Base-by-base conservation (phyloP, 1,284 basidiomycete genomes). In the Paramarasmius palmivorus region DNA sequence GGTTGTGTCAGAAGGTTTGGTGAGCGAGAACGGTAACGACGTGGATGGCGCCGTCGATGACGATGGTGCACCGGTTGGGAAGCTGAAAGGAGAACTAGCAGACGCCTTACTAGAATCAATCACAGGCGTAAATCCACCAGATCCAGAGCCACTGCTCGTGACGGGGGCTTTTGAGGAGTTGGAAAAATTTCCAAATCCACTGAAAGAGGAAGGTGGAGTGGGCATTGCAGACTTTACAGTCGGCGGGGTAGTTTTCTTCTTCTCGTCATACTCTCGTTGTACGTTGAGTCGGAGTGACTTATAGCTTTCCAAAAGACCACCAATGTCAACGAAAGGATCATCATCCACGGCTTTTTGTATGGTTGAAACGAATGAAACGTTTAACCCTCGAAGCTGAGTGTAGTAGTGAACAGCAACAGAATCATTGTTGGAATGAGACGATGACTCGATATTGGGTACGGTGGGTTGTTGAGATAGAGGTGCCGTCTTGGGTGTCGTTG, bases 261-360 rank as follows among this genome's bases (percentile, higher is more conserved):
- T 67, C 53, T 67, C 69, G 49, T 86, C 80, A 57, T 76, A 84
- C 36, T 86, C 78, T 42, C 76, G 77, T 62, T 85, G 81, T 6
- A 87, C 78, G 37, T 77, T 75, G 6, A 73, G 66, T 5, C 90
- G 78, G 40, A 87, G 68, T 9, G 69, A 73, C 61, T 77, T 82
- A 70, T 95, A 95, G 51, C 80, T 81, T 52, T 83, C 79, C n/a
- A 86, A 50, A 8, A 92, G 61, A 8, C 70, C 68, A 3, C 78
- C 73, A 3, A 93, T 69, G 61, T 95, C 85, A n/a, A 75, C 66
- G 67, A 94, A 94, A 1, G 90, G 86, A 67, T 95, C 91, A 8
- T 78, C 71, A 26, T 90, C 83, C 19, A 93, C 69, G 3, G 82
- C 78, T 49, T 81, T 78, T 12, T 81, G 76, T 44, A 93, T 70